These are phyloP conservation scores for Monosporozyma unispora DNA, from an alignment of 805 yeast species.

Conservation along the genomic window DNA sequence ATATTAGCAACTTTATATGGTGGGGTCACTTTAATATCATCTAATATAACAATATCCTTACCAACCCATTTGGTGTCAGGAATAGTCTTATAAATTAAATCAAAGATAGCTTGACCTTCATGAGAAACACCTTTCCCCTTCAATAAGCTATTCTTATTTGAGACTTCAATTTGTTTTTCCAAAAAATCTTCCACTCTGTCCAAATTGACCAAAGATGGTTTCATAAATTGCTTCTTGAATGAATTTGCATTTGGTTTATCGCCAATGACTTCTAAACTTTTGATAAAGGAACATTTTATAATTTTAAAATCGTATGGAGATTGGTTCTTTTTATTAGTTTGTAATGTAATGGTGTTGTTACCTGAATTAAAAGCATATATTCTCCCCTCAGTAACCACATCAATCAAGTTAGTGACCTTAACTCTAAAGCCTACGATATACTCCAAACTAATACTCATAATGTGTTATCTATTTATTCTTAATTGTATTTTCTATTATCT, in stretches of 20 bases:
- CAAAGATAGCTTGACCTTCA: constrained; percentile 40
- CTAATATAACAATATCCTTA: constrained; percentile 37
- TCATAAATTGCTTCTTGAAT: constrained; percentile 28
- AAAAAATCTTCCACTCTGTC: constrained; percentile 22
- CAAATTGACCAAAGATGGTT: constrained; percentile 29
- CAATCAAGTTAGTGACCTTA: constrained; percentile 50
- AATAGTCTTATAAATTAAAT: constrained; percentile 36
- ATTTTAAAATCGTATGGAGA: constrained; percentile 36
- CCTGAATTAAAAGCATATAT: constrained; percentile 52
- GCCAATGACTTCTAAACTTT: constrained; percentile 39
- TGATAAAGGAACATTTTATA: constrained; percentile 50
- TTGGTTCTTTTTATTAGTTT: constrained; percentile 16
- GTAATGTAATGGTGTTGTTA: constrained; percentile 30
- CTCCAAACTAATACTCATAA: constrained; percentile 25
- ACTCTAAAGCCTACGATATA: constrained; percentile 37
- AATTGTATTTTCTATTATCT: neutral
- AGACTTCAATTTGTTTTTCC: constrained; percentile 19
- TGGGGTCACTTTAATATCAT: constrained; percentile 37
- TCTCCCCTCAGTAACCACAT: constrained; percentile 49
- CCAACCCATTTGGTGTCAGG: constrained; percentile 39
- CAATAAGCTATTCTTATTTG: constrained; percentile 17
- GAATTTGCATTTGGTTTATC: constrained; percentile 26
- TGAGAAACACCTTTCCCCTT: constrained; percentile 31
- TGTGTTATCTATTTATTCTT: neutral
- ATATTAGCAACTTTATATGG: constrained; percentile 34